Evolutionary conservation across 148 eudicot genomes (phyloP), one percentile per base, ranked within the genome.

Genomic region (Silene uniflora): DNA sequence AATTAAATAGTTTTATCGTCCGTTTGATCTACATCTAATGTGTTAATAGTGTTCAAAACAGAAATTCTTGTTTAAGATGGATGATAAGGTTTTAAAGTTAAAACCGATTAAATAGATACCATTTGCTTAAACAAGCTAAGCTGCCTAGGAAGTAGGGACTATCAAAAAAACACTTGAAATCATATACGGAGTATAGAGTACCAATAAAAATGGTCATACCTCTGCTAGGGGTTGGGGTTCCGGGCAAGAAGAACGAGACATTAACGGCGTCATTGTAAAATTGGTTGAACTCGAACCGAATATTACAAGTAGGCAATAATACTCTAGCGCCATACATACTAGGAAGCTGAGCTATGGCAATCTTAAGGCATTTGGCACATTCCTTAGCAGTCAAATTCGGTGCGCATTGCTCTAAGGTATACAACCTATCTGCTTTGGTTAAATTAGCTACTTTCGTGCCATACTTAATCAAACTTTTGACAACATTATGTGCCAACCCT

Each of bases 251-350:
- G 14, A 64, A 75, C 7, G 78, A 49, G 25, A 22, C 0, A 21
- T 75, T 67, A 23, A 67, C 64, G 7, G 10, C n/a, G 23, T 54
- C 44, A 19, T 35, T 32, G 56, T 67, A 75, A 65, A 75, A 75
- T 3, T 16, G 71, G 3, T 16, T 39, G 25, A 62, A 13, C 61
- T 76, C 84, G 14, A 73, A 84, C 59, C 80, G 63, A 32, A 76
- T 56, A 76, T 73, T 69, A 70, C 84, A 84, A 25, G 74, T 78
- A 1, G 82, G 82, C 63, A 58, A 27, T 69, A 82, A 46, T 5
- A 76, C 66, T n/a, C 76, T 66, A 58, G 80, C 85, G 7, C 80
- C 80, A 66, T 32, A 32, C 62, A 21, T 52, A 9, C 10, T 6
- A 3, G 74, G 73, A 35, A 76, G 39, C 19, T 77, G 21, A 25